Evolutionary conservation across 1,284 basidiomycete species (phyloP), one percentile per base, ranked within the genome.

Genomic region (Pholiota adiposa): DNA sequence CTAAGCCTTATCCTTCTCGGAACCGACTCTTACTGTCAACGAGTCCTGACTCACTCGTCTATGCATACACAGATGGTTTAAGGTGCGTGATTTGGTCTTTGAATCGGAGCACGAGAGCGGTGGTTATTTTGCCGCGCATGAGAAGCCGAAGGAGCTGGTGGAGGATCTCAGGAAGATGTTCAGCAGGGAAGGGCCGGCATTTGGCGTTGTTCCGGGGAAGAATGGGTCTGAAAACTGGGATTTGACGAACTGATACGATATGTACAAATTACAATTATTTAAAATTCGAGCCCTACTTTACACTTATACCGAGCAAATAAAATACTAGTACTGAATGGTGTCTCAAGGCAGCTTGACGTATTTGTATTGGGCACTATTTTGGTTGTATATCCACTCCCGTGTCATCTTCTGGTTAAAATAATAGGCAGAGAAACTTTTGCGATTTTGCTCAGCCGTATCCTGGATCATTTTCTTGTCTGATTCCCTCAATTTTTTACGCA

Each of bases 151-250:
- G 4, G 63, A 67, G 4, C 61, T 77, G 9, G 73, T 66, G 6
- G 61, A 50, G 4, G 76, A 77, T 59, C 54, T 77, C 7, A 65
- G 71, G 43, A 69, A 66, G 48, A 77, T 78, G 77, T 77, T 78
- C 55, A 70, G 71, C 31, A 76, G 70, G 58, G 70, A 67, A 18
- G 73, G 75, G 0, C 70, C 69, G 52, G 72, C 73, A 0, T 72
- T 68, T 52, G 69, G 67, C 9, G 69, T 73, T 4, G 69, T 77
- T 33, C 49, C 66, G 1, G 72, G 70, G 14, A 70, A 69, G 59
- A 57, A 62, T 23, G 77, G 75, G 2, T 77, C 75, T 51, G 14
- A 5, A 11, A n/a, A n/a, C n/a, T n/a, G n/a, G n/a, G n/a, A n/a
- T n/a, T n/a, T n/a, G n/a, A n/a, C n/a, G n/a, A n/a, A n/a, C n/a